phyloP scores from a whole-genome alignment of 1,284 basidiomycete species.

The Erythrobasidium hasegawianum region DNA sequence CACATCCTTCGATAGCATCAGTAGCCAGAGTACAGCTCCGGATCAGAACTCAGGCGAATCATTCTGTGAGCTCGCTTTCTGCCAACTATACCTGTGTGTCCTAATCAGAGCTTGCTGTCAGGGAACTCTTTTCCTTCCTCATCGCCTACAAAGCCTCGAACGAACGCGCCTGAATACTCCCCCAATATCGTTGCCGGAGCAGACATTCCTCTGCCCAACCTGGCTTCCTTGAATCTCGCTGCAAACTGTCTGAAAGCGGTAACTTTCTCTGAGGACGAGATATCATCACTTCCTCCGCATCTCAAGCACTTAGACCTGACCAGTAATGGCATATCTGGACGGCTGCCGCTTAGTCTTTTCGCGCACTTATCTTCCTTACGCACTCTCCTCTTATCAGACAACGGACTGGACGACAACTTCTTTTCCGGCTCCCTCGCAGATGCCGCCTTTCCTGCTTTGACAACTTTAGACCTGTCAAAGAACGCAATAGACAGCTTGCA shows the following conservation, averaged over 20 bases:
- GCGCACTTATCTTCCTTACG: slow-evolving; percentile 7
- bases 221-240: slow-evolving; percentile 12
- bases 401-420: slow-evolving; percentile 28
- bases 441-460: slow-evolving; percentile 13
- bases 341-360: slow-evolving; percentile 11
- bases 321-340: slow-evolving; percentile 11
- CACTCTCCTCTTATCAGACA: slow-evolving; percentile 7
- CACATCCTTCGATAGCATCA: slow-evolving; percentile 20
- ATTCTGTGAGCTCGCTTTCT: slow-evolving; percentile 14
- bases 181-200: slow-evolving; percentile 3
- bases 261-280: not conserved
- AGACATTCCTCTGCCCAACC: slow-evolving; percentile 10
- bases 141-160: slow-evolving; percentile 14
- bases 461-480: slow-evolving; percentile 9
- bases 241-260: slow-evolving; percentile 5
- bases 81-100: not conserved
- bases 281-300: slow-evolving; percentile 5
- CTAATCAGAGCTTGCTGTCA: not conserved
- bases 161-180: slow-evolving; percentile 7
- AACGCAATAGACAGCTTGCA: slow-evolving; percentile 32
- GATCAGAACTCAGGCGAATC: slow-evolving; percentile 18
- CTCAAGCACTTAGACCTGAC: slow-evolving; percentile 16
- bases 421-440: not conserved
- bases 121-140: slow-evolving; percentile 9
- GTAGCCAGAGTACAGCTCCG: slow-evolving; percentile 26